Evolutionary conservation across 2,329 filamentous ascomycete species (phyloP).

Genomic region (Alternaria sp.): DNA sequence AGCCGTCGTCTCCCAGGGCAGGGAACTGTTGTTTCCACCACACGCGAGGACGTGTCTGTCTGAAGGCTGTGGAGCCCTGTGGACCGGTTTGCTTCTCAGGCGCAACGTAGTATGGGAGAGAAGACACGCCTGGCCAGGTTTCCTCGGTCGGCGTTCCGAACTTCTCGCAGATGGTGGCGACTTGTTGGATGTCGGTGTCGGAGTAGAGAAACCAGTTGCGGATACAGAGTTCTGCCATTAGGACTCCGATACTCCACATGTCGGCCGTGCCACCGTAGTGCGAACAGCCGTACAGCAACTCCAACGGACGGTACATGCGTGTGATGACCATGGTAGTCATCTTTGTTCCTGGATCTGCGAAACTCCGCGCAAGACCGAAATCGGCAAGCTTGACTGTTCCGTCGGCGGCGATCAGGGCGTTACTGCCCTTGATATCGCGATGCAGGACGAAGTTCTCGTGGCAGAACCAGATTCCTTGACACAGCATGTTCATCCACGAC

Average conservation of each 20-base stretch:
- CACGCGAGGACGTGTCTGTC: constrained; percentile 69
- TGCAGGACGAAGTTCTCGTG: constrained; percentile 94
- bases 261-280: constrained; percentile 93
- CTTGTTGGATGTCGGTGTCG: constrained; percentile 84
- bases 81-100: constrained; percentile 52
- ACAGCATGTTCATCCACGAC: constrained; percentile 98
- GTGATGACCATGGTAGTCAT: constrained; percentile 98
- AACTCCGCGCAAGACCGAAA: constrained; percentile 91
- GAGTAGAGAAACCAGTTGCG: constrained; percentile 84
- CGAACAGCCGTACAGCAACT: constrained; percentile 87
- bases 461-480: constrained; percentile 91
- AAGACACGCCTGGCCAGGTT: constrained; percentile 90
- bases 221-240: constrained; percentile 89
- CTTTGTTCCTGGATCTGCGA: constrained; percentile 82
- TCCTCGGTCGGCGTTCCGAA: constrained; percentile 92
- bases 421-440: constrained; percentile 99
- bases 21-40: constrained; percentile 80
- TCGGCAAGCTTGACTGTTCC: constrained; percentile 95
- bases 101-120: constrained; percentile 79
- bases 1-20: constrained; percentile 79
- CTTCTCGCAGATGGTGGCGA: constrained; percentile 80
- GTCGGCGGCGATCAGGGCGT: constrained; percentile 89
- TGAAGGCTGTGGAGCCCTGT: constrained; percentile 49
- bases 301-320: constrained; percentile 93
- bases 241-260: constrained; percentile 90